Evolutionary conservation across 331 rosid genomes (phyloP).

Genomic region (Rhamnella rubrinervis): DNA sequence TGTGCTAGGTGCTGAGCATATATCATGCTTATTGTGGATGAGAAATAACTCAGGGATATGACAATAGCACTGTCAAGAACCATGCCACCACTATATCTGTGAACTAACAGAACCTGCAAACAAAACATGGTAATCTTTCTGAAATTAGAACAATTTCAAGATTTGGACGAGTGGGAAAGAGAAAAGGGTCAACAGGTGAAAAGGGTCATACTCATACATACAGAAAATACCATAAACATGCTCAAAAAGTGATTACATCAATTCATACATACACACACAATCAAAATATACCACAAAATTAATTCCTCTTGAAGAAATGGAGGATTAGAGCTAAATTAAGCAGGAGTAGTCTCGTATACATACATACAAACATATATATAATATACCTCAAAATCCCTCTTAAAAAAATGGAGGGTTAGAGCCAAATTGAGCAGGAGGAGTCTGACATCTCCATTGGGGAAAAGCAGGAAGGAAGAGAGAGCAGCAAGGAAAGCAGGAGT

Average conservation of each 20-base stretch:
- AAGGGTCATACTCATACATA: too few species aligned
- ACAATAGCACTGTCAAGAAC: slow-evolving; percentile 39
- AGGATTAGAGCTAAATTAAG: slow-evolving; percentile 44
- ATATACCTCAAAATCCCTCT: slow-evolving; percentile 55
- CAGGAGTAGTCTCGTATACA: slow-evolving; percentile 23
- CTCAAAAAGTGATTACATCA: too few species aligned
- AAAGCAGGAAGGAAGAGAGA: slow-evolving; percentile 39
- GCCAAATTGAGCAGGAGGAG: slow-evolving; percentile 37
- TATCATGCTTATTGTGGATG: slow-evolving; percentile 37
- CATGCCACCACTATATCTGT: slow-evolving; percentile 64
- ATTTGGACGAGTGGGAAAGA: too few species aligned
- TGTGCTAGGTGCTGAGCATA: slow-evolving; percentile 50
- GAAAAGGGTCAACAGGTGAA: too few species aligned
- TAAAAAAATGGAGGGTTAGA: slow-evolving; percentile 55
- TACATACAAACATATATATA: too few species aligned
- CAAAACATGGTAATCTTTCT: too few species aligned
- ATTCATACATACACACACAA: too few species aligned
- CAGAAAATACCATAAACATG: too few species aligned
- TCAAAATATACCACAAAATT: slow-evolving; percentile 39
- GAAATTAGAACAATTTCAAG: too few species aligned
- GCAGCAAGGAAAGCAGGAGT: slow-evolving; percentile 65
- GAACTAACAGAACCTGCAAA: slow-evolving; percentile 62
- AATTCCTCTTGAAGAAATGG: slow-evolving; percentile 56
- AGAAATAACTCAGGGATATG: slow-evolving; percentile 52
- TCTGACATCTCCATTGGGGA: slow-evolving; percentile 39